Conservation (phyloP, 331 rosid species). For the Spiraea crenata region DNA sequence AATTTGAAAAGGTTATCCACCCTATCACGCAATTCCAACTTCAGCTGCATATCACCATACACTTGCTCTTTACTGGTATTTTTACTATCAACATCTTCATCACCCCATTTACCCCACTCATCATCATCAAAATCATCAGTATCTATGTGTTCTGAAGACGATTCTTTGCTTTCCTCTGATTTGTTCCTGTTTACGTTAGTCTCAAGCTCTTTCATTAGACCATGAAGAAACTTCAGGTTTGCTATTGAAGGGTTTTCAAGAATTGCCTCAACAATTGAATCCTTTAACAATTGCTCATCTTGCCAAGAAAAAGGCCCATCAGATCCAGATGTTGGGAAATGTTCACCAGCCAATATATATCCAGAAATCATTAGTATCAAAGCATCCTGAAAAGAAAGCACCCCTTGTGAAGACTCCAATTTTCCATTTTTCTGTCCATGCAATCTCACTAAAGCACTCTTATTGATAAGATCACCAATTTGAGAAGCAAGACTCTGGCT, state of each 20-base stretch:
- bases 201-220: constrained; percentile 76
- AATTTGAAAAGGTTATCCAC: constrained; percentile 80
- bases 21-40: constrained; percentile 89
- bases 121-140: constrained; percentile 83
- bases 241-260: constrained; percentile 72
- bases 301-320: constrained; percentile 98
- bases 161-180: constrained; percentile 48
- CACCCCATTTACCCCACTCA: constrained; percentile 92
- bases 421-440: constrained; percentile 47
- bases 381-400: constrained; percentile 80
- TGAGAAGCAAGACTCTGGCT: constrained; percentile 93
- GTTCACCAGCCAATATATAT: constrained; percentile 86
- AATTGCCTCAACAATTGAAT: constrained; percentile 77
- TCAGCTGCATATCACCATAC: constrained; percentile 74
- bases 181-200: constrained; percentile 49
- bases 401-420: constrained; percentile 47
- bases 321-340: constrained; percentile 86
- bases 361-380: constrained; percentile 72
- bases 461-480: constrained; percentile 77
- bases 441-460: constrained; percentile 68
- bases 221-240: constrained; percentile 76
- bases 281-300: constrained; percentile 86
- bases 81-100: constrained; percentile 68
- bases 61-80: constrained; percentile 47
- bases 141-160: constrained; percentile 33